Evolutionary conservation across 1,284 basidiomycete species (phyloP).

Genomic region (Trametes versicolor): DNA sequence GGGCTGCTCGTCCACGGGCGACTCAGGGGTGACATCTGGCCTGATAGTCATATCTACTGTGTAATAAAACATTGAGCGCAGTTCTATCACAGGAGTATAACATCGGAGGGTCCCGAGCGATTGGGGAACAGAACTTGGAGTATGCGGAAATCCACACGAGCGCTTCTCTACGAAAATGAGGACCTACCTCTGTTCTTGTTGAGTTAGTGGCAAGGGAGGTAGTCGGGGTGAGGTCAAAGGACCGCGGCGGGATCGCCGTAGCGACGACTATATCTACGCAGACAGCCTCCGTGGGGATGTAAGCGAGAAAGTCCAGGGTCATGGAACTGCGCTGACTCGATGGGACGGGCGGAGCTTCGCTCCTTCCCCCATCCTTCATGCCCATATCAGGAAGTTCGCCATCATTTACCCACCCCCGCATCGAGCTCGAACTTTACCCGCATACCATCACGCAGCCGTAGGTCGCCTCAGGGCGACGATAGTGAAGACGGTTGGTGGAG

Average conservation of each 20-base stretch:
- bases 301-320: not conserved
- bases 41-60: conserved; percentile 15
- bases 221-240: not conserved
- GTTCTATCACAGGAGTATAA: not conserved
- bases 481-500: not conserved
- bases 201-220: not conserved
- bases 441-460: not conserved
- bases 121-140: not conserved
- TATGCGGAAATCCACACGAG: not conserved
- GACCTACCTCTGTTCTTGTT: not conserved
- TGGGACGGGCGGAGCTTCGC: conserved; percentile 8
- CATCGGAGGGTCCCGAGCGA: not conserved
- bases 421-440: not conserved
- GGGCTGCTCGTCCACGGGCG: conserved; percentile 68
- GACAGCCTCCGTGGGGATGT: conserved; percentile 12
- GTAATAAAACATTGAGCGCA: not conserved
- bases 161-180: not conserved
- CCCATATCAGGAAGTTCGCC: conserved; percentile 13
- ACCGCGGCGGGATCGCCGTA: not conserved
- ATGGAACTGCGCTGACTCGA: conserved; percentile 11
- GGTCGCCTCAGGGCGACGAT: not conserved
- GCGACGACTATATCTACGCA: not conserved
- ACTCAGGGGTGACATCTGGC: conserved; percentile 58
- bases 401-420: not conserved
- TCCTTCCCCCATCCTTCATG: conserved; percentile 9